A percentile compares a stretch with the other conserved stretches of the same genome.
phyloP scores from a whole-genome alignment of 1,284 basidiomycete species.

The Ganoderma multipileum region DNA sequence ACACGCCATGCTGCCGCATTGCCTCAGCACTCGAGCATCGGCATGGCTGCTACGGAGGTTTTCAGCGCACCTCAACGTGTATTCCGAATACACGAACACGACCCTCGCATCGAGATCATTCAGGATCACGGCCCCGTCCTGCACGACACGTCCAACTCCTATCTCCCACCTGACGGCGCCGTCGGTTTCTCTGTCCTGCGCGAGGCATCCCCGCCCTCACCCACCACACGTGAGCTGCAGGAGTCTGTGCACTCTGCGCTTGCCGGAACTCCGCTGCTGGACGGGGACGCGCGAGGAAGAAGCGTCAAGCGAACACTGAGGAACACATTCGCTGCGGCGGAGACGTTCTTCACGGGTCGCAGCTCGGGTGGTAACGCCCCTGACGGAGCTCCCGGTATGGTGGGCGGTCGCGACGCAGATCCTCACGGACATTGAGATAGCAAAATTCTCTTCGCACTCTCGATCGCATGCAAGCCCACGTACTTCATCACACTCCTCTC shows the following conservation, averaged over 20 bases:
- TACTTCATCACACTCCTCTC: neutral
- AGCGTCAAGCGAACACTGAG: conserved; percentile 69
- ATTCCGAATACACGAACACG: conserved; percentile 25
- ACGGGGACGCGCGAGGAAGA: conserved; percentile 54
- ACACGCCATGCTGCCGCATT: conserved; percentile 21
- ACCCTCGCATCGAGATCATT: conserved; percentile 17
- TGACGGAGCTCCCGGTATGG: conserved; percentile 34
- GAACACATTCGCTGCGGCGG: conserved; percentile 70
- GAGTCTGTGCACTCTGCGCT: conserved; percentile 52
- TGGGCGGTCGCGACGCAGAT: conserved; percentile 35
- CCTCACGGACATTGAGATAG: conserved; percentile 35
- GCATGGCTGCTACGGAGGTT: conserved; percentile 27
- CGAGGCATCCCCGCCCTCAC: conserved; percentile 37
- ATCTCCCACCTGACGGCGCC: conserved; percentile 30
- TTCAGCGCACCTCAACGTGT: conserved; percentile 22
- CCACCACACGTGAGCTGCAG: conserved; percentile 47
- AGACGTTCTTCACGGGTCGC: conserved; percentile 63
- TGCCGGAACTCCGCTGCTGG: conserved; percentile 38
- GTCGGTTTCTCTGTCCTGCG: conserved; percentile 32
- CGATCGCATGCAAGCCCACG: too few species aligned
- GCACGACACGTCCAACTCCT: conserved; percentile 35
- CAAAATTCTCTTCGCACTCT: neutral
- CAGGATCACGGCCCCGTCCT: conserved; percentile 26
- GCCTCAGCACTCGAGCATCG: conserved; percentile 19
- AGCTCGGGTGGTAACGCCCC: conserved; percentile 31